A percentile compares a stretch with the other conserved stretches of the same genome.
phyloP scores from a whole-genome alignment of 176 grass and related monocot species.

The Otatea glauca region DNA sequence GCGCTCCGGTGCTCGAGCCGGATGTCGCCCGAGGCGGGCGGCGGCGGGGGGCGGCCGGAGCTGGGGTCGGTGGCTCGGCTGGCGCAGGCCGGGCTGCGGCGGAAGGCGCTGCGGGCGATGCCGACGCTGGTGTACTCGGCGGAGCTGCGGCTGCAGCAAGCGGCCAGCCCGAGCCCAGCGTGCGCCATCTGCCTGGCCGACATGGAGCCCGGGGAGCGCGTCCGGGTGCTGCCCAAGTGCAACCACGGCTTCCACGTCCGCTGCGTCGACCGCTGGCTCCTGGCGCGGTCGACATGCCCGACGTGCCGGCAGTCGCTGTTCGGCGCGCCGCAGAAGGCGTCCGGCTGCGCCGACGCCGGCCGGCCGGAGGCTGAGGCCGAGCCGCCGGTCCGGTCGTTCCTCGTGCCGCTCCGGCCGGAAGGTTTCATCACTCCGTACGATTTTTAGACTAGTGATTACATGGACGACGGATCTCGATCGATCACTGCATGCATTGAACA shows the following conservation, averaged over 20 bases:
- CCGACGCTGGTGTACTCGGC: slow-evolving; percentile 67
- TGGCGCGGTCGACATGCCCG: slow-evolving; percentile 64
- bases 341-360: slow-evolving; percentile 21
- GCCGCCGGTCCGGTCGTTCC: slow-evolving; percentile 36
- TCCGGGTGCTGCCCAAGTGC: slow-evolving; percentile 76
- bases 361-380: background rate
- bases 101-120: slow-evolving; percentile 75
- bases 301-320: slow-evolving; percentile 61
- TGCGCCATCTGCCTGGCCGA: slow-evolving; percentile 74
- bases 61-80: slow-evolving; percentile 46
- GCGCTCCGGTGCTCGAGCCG: slow-evolving; percentile 64
- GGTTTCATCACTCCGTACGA: slow-evolving; percentile 48
- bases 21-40: slow-evolving; percentile 7
- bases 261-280: slow-evolving; percentile 75
- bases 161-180: slow-evolving; percentile 20
- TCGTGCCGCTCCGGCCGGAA: slow-evolving; percentile 53
- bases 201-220: slow-evolving; percentile 56
- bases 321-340: slow-evolving; percentile 44
- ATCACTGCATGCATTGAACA: slow-evolving; percentile 5
- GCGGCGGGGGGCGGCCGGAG: background rate
- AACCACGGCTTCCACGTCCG: slow-evolving; percentile 70
- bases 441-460: slow-evolving; percentile 32
- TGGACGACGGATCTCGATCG: background rate
- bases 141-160: slow-evolving; percentile 36
- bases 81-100: slow-evolving; percentile 51